Conservation (phyloP, 2,329 filamentous ascomycete genomes). For the Exserohilum rostratum region DNA sequence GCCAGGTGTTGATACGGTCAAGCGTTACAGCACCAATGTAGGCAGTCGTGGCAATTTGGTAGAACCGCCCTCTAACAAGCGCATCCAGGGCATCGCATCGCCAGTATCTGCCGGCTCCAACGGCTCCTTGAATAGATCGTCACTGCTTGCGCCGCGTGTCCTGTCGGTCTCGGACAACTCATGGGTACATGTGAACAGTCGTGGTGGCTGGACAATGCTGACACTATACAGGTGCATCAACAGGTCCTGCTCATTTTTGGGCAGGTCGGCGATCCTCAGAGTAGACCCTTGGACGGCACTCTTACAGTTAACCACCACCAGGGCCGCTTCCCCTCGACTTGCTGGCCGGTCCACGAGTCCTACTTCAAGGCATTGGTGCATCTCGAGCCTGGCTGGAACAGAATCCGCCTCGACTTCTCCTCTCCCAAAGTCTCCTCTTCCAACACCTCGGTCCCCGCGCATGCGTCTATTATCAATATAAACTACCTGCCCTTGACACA, state of each 20-base stretch:
- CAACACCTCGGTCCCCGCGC: constrained; percentile 69
- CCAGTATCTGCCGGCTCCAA: constrained; percentile 55
- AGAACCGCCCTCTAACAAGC: constrained; percentile 6
- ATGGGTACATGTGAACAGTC: constrained; percentile 67
- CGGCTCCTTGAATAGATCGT: constrained; percentile 64
- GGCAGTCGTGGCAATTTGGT: constrained; percentile 6
- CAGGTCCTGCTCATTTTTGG: constrained; percentile 85
- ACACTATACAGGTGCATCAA: constrained; percentile 75
- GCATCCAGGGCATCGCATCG: constrained; percentile 59
- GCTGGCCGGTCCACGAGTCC: constrained; percentile 87
- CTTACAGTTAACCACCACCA: constrained; percentile 82
- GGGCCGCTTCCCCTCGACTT: constrained; percentile 79
- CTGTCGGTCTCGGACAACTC: constrained; percentile 79
- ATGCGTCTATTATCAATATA: constrained; percentile 79
- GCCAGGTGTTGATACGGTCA: constrained; percentile 48
- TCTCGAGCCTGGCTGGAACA: constrained; percentile 89
- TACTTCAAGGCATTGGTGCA: constrained; percentile 92
- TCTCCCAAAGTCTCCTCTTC: constrained; percentile 79
- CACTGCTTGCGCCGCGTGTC: constrained; percentile 80
- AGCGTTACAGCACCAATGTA: constrained; percentile 62
- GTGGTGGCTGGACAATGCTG: constrained; percentile 8
- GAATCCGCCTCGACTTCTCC: constrained; percentile 83
- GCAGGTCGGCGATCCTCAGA: constrained; percentile 74
- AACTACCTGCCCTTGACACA: constrained; percentile 84
- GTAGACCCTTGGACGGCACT: constrained; percentile 75